phyloP scores from a whole-genome alignment of 2,329 filamentous ascomycete species.

The Venturia carpophila region DNA sequence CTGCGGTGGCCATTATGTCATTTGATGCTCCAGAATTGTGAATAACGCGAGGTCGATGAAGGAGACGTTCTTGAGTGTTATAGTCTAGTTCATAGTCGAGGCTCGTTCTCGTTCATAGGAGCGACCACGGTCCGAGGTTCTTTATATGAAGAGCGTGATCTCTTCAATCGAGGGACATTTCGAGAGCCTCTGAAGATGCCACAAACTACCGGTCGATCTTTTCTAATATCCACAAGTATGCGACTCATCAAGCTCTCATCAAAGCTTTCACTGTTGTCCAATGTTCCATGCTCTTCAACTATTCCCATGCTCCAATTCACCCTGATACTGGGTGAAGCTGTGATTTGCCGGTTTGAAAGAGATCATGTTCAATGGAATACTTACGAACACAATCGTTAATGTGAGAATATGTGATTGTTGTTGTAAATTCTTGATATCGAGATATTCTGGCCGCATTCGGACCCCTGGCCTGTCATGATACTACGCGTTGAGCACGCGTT shows the following conservation, averaged over 20 bases:
- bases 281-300: constrained; percentile 4
- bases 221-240: background rate
- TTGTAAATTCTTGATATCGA: background rate
- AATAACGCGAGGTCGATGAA: no score
- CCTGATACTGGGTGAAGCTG: background rate
- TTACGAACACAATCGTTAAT: background rate
- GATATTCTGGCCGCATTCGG: background rate
- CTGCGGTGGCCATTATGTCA: constrained; percentile 8
- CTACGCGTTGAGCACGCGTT: constrained; percentile 4
- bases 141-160: background rate
- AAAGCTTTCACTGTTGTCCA: no score
- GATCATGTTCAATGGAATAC: background rate
- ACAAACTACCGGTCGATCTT: background rate
- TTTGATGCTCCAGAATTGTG: background rate
- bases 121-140: constrained; percentile 3
- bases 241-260: background rate
- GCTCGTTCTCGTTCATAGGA: background rate
- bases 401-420: background rate
- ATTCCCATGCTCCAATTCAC: background rate
- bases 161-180: background rate
- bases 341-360: background rate
- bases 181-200: background rate
- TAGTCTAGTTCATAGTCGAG: background rate
- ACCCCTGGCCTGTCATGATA: background rate
- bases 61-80: background rate